A percentile compares a stretch with the other conserved stretches of the same genome.
Conservation (phyloP, 163 green algal species). For the Scenedesmus sp. region DNA sequence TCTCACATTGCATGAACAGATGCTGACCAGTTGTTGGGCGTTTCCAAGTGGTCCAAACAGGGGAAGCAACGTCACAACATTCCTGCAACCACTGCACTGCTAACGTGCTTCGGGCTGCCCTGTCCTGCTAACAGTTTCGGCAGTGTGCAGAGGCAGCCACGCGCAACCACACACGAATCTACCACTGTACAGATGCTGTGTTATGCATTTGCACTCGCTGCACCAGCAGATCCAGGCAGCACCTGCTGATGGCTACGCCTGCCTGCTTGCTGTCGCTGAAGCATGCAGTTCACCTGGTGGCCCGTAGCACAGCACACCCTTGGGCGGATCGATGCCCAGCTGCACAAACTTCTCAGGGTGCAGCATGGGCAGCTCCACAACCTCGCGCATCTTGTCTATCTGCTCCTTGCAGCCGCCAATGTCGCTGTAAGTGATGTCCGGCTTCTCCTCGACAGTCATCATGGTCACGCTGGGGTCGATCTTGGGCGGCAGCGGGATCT, state of each 20-base stretch:
- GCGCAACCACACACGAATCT: background rate
- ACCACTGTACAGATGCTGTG: background rate
- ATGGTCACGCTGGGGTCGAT: slow-evolving; percentile 99
- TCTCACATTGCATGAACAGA: background rate
- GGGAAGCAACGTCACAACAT: background rate
- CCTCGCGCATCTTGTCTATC: slow-evolving; percentile 95
- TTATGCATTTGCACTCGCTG: background rate
- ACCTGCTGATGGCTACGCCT: background rate
- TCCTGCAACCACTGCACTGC: no score
- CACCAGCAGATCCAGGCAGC: background rate
- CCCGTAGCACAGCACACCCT: slow-evolving; percentile 97
- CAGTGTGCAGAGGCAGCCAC: background rate
- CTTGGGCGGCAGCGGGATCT: slow-evolving; percentile 99
- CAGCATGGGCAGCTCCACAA: slow-evolving; percentile 99
- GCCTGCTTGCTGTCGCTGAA: background rate
- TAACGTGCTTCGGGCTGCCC: background rate
- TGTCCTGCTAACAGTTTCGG: background rate
- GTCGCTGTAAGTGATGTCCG: slow-evolving; percentile 94
- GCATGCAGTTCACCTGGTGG: slow-evolving; percentile 74
- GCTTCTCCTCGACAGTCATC: slow-evolving; percentile 99
- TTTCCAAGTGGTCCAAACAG: background rate
- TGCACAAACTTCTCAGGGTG: slow-evolving; percentile 99
- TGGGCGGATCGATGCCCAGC: slow-evolving; percentile 99
- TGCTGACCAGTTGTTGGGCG: background rate
- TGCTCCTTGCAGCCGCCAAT: slow-evolving; percentile 97